Evolutionary conservation across 192 early-diverging fungal species (phyloP), one percentile per base, ranked within the genome.

Genomic region (Umbelopsis vinacea): DNA sequence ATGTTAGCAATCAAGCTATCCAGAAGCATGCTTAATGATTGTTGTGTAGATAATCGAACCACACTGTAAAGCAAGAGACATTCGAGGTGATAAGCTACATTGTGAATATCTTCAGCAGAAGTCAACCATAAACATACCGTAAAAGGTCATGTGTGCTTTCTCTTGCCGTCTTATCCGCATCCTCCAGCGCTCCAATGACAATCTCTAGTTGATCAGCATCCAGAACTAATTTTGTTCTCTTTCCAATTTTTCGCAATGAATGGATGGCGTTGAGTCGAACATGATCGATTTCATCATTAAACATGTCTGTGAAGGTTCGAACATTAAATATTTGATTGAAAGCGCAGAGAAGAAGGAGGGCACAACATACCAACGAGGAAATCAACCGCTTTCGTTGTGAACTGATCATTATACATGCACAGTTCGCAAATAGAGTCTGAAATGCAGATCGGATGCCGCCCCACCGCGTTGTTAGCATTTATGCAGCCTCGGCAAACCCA

Each of bases 271-370:
- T 91, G 7, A 95, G 73, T 0, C 97, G 90, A 4, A 99, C 92
- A 46, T 83, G 83, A 71, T 92, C 88, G 74, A 93, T 93, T 76
- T 97, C 95, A 81, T 99, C 97, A 81, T 97, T 97, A 72, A 99
- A 95, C 94, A 99, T 99, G 68, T 97, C 97, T 89, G 73, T 14
- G 35, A 66, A 26, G 10, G 72, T 43, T 43, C 35, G 37, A 12
- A n/a, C 19, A 14, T 43, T 21, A 43, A 43, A 43, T 43, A n/a
- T 43, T 11, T 43, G 11, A 7, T 12, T 43, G 8, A 43, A 7
- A 43, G 40, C 40, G 1, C 2, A 11, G 40, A 29, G 40, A 43
- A 11, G 40, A 43, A 6, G 40, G 6, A 4, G 9, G 12, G 29
- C 11, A 46, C 0, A 43, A 76, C 70, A 73, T 80, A 90, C 91